Base-by-base conservation (phyloP, 2,329 filamentous ascomycete species). In the Trichoderma atrobrunneum region DNA sequence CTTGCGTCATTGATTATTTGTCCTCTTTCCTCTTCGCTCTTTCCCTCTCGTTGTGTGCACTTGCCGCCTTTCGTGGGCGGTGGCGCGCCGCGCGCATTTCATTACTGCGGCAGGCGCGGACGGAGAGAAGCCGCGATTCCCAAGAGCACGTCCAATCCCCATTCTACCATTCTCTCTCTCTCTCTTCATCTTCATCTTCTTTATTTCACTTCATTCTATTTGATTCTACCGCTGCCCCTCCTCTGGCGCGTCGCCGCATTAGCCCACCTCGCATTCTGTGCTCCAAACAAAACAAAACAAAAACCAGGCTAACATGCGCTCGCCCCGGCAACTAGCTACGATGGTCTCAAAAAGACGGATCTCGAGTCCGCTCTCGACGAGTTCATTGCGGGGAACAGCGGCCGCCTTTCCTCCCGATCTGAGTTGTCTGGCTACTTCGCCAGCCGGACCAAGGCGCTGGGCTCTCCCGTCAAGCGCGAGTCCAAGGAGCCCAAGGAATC, bases 361-460 rank as follows among this genome's bases (percentile, higher is more conserved):
- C 88, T 98, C 73, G 93, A 95, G 79, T 81, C 87, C 72, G 88
- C 88, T 59, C 88, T 97, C 74, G 92, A 97, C 77, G 87, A 91
- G 61, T 91, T 90, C 82, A 88, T 97, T 60, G 86, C 89, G 76
- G 86, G 88, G 74, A 92, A 97, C 83, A 86, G 88, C 76, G 84
- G 88, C 74, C 86, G 86, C 73, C 91, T 93, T 79, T 85, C 87
- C 67, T 84, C 85, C 72, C 89, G 94, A 75, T 83, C 90, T 70
- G 79, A 82, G 57, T 88, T 97, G 79, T 84, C 87, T 73, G 90
- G 92, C 73, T 98, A 94, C 87, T 98, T 93, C 85, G 89, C 87
- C 79, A 88, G 85, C 77, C 91, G 91, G 80, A 85, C 87, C 76
- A 87, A 87, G 77, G 84, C 85, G 64, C 82, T 85, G 68, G 84